Evolutionary conservation across 2,329 filamentous ascomycete species (phyloP), one percentile per base, ranked within the genome.

Genomic region (Aspergillus neoniger): DNA sequence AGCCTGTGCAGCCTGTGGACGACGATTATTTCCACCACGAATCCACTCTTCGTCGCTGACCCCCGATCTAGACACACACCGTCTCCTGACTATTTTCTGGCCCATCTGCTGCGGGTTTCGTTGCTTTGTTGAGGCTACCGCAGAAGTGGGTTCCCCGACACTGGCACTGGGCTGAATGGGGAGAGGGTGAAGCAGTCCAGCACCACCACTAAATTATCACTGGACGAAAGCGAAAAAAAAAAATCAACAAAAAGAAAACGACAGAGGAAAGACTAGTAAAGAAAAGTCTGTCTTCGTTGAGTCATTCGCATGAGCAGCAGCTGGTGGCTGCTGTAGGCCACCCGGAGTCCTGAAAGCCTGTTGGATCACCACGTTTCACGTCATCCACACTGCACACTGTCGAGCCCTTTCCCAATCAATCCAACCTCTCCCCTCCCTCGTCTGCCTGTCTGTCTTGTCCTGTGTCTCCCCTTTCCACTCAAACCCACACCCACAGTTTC

Each of bases 1-100:
- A 74, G 72, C 72, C 65, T 63, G 61, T 70, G 71, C 71, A 67
- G 66, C 64, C 67, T 66, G 66, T 65, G 66, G 66, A 67, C 63
- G 58, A 63, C 57, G 36, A 59, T 44, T 67, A 64, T 36, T 53
- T 25, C 63, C 59, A 67, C 63, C 62, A 65, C 57, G 63, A 66
- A 65, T 64, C 64, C 61, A 71, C 67, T 61, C 62, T 66, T 59
- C 65, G 53, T 67, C 70, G 71, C 65, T 74, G 72, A 74, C 71
- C 70, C 64, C 66, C 67, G 65, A 69, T 66, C 63, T 66, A 66
- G 63, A 65, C 62, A 49, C 65, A 59, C 64, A 61, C 64, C 58
- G 57, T 64, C 65, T 58, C 57, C 65, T 67, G 64, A 68, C 69
- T 69, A 71, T 69, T 65, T 63, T 62, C 57, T 58, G 57, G 63